A percentile compares a stretch with the other conserved stretches of the same genome.
phyloP scores from a whole-genome alignment of 176 grass and related monocot species.

The Eleusine coracana region DNA sequence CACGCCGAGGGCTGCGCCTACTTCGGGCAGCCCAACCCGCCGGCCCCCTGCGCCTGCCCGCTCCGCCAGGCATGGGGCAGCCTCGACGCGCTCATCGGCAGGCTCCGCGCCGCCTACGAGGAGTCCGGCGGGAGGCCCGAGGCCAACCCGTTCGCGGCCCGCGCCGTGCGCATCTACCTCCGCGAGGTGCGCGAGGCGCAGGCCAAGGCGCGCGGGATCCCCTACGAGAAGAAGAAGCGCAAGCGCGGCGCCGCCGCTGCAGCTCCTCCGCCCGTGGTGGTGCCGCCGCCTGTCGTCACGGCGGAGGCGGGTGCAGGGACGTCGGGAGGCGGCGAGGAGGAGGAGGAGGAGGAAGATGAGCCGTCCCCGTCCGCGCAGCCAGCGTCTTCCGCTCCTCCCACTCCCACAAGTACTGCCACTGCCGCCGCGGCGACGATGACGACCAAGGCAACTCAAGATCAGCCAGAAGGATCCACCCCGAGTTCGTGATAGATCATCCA shows the following conservation, averaged over 20 bases:
- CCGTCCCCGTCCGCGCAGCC: slow-evolving; percentile 15
- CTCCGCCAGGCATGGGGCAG: slow-evolving; percentile 15
- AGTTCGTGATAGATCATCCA: slow-evolving; percentile 61
- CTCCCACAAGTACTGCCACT: slow-evolving; percentile 11
- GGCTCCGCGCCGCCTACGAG: slow-evolving; percentile 16
- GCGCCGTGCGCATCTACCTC: neutral
- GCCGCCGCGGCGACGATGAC: neutral
- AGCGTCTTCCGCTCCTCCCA: slow-evolving; percentile 17
- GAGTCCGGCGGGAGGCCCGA: neutral
- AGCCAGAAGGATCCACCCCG: slow-evolving; percentile 46
- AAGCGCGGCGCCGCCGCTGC: slow-evolving; percentile 41
- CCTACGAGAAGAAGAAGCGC: slow-evolving; percentile 87
- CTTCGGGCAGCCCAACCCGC: neutral
- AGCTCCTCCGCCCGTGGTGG: neutral
- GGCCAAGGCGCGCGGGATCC: neutral
- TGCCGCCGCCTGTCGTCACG: slow-evolving; percentile 36
- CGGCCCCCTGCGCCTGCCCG: slow-evolving; percentile 8
- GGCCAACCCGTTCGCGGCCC: neutral
- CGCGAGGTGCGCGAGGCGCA: neutral
- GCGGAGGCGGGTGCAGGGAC: slow-evolving; percentile 26
- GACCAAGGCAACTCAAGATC: slow-evolving; percentile 14
- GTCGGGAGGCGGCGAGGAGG: slow-evolving; percentile 40
- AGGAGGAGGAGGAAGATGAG: slow-evolving; percentile 32
- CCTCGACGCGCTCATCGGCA: slow-evolving; percentile 20
- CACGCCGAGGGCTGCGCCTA: slow-evolving; percentile 24